Evolutionary conservation across 139 green algal genomes (phyloP), one percentile per base, ranked within the genome.

Genomic region (Tetraselmis chui): DNA sequence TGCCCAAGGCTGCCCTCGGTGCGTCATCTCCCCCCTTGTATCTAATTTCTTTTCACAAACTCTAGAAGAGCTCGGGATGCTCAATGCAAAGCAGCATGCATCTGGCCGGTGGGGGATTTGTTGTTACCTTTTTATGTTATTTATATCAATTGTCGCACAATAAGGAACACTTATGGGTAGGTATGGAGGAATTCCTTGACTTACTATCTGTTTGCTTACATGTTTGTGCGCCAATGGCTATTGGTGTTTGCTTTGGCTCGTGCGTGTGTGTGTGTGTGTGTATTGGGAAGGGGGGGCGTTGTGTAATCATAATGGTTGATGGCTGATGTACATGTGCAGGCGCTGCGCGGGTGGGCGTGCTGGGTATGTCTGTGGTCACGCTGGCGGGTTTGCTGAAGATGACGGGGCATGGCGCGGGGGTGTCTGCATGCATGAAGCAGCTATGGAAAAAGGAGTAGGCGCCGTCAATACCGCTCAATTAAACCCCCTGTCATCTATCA

Each of bases 351-450:
- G 77, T 78, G 26, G 89, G 85, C 74, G 79, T 93, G 58, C 88
- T 95, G 29, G 92, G 82, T 23, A 76, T 87, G 1, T 92, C 89
- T 1, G 59, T 84, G 11, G 31, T 94, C 1, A 89, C 91, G 0
- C 86, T 92, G 29, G 27, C 93, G 22, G 93, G 93, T 26, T 81
- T 97, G 28, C 85, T 91, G 32, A 94, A 95, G 87, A 82, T 97
- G 31, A 95, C 95, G 83, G 58, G 91, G 29, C 26, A 76, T 25
- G 91, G 91, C 0, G 90, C 90, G 28, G 91, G 91, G 1, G 76
- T 95, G 1, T 93, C 90, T 28, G 78, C 87, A 25, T 90, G 89
- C 2, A 83, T 94, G 23, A 89, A 90, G 80, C 80, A 85, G 30
- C 85, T 94, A 23, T 94, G 90, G 90, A 83, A 83, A 75, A 85